Evolutionary conservation across 1,284 basidiomycete species (phyloP), one percentile per base, ranked within the genome.

Genomic region (Phlebopus sp.): DNA sequence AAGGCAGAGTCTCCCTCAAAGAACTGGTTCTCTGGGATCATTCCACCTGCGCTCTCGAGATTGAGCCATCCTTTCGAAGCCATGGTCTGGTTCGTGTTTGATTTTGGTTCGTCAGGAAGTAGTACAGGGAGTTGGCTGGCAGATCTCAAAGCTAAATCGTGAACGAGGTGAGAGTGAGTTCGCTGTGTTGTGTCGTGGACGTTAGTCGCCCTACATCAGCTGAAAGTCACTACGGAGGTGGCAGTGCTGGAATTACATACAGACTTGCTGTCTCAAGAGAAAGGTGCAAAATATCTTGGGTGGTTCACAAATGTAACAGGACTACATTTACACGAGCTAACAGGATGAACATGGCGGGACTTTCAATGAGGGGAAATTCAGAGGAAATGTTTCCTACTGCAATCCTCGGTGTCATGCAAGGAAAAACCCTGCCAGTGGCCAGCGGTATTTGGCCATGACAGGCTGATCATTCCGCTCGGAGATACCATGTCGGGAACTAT

Each of bases 1-100:
- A 92, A 95, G 9, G 91, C 89, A 13, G 89, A 86, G 62, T 92
- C 89, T 14, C 84, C 86, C 64, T 89, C 87, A 55, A 88, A 90
- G 71, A 86, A 85, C 53, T 84, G 80, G 25, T 77, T 82, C 59
- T 90, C 85, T 5, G 86, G 82, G 37, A 88, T 74, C 34, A 73
- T 67, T 48, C 70, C 72, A 18, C 70, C 72, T 18, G 76, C 81
- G 11, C 81, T 58, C 59, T 89, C 86, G 59, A 90, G 78, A 60
- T 89, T 89, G 63, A 87, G 78, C 86, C 81, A 82, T 55, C 76
- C 77, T 62, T 77, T 77, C 44, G 67, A 66, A 34, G 68, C 51
- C 63, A 68, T 73, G n/a, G 36, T 23, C 10, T 29, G 36, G 8
- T 39, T 32, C 23, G 39, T 32, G 29, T 13, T 19, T 42, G 14